Conservation (phyloP, 2,329 filamentous ascomycete species). For the Ophiognomonia clavigignenti-juglandacearum region DNA sequence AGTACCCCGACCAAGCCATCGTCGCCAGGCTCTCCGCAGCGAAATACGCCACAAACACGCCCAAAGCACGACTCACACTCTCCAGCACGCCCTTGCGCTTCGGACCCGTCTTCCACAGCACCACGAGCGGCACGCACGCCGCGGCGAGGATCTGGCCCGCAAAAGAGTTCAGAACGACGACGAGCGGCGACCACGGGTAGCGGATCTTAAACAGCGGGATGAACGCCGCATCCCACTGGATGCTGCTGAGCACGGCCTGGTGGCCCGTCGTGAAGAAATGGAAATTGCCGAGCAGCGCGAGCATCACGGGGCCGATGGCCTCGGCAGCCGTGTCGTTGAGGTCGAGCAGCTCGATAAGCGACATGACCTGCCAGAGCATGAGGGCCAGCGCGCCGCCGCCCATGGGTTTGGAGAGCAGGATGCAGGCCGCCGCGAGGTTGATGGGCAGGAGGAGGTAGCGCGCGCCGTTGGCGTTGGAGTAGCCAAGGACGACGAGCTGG, state of each 20-base stretch:
- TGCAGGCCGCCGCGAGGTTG: constrained; percentile 70
- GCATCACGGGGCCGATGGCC: constrained; percentile 75
- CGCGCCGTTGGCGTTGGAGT: constrained; percentile 87
- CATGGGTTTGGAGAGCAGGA: constrained; percentile 90
- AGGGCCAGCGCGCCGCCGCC: constrained; percentile 79
- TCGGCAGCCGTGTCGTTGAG: constrained; percentile 57
- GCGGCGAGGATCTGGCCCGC: constrained; percentile 82
- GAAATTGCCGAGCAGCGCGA: constrained; percentile 86
- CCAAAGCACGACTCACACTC: constrained; percentile 64
- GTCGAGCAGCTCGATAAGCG: constrained; percentile 62
- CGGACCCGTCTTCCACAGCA: constrained; percentile 84
- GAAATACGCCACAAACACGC: constrained; percentile 75
- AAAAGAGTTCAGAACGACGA: constrained; percentile 82
- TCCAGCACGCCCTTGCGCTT: constrained; percentile 66
- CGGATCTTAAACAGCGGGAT: constrained; percentile 76
- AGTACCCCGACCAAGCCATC: constrained; percentile 82
- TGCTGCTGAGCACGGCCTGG: constrained; percentile 78
- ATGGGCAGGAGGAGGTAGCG: constrained; percentile 81
- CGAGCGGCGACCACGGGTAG: constrained; percentile 84
- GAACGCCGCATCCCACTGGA: constrained; percentile 96
- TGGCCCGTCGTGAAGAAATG: constrained; percentile 98
- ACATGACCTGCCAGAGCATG: constrained; percentile 84
- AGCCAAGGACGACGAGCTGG: constrained; percentile 77
- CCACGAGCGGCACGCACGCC: constrained; percentile 72
- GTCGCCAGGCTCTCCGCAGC: constrained; percentile 79